Base-by-base conservation (phyloP, 176 grass and related monocot species). In the Rhynchospora pubera region DNA sequence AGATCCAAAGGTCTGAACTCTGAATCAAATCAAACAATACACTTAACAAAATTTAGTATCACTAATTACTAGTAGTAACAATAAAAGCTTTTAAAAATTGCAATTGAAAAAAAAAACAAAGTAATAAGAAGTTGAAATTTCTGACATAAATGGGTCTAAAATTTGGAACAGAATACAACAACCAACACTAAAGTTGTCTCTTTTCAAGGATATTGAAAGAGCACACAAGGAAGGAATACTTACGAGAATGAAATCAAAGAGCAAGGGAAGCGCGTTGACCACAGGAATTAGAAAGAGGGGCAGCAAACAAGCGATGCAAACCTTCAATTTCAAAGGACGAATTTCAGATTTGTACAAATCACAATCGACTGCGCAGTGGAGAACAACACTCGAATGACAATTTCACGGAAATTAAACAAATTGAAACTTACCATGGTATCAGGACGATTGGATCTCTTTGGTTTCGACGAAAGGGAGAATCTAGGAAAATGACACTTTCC, bases 221-320 rank as follows among this genome's bases (percentile, higher is more conserved):
- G 34, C 4, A 39, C 34, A 39, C 34, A 39, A 39, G 34, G 32
- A 34, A 34, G 32, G 34, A 39, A 39, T 39, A 82, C 90, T 44
- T 89, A 94, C 95, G 61, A 94, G 55, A 83, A 97, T 88, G 88
- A 97, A 86, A 77, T 92, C 39, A 83, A 94, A 67, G 77, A 97
- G 94, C 72, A 92, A 83, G n/a, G 95, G 95, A 82, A 97, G 90
- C 77, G 92, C 95, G 92, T 97, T 97, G 88, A 97, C 83, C 14
- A 97, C 85, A 5, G 94, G 94, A 78, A 94, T 97, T 30, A 97
- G 46, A 86, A 97, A 97, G 56, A 97, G 88, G 50, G 95, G 95
- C 78, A 97, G 79, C 83, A 97, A 60, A 82, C 95, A 97, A 79
- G 81, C 85, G 48, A 94, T 65, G 85, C 95, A 94, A 14, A 97